Conservation (phyloP, 1,139 yeast species). For the Kodamaea ohmeri region DNA sequence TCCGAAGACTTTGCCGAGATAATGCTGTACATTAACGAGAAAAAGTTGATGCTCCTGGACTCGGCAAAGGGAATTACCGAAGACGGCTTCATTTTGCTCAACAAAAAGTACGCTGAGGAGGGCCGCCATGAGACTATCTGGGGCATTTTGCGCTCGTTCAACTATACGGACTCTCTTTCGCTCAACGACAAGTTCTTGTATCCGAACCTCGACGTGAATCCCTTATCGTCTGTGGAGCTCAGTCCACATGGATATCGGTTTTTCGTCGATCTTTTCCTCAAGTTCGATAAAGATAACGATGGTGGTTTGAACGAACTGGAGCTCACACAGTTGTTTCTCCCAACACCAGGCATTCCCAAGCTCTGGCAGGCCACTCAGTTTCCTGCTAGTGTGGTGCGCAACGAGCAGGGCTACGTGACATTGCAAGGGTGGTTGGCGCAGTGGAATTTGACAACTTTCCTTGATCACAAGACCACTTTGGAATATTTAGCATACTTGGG, state of each 20-base stretch:
- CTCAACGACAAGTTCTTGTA: conserved; percentile 71
- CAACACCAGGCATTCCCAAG: conserved; percentile 90
- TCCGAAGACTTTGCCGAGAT: conserved; percentile 32
- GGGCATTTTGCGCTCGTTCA: conserved; percentile 86
- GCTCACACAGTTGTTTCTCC: conserved; percentile 63
- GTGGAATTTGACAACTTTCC: conserved; percentile 93
- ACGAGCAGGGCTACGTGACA: conserved; percentile 85
- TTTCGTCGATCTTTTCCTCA: conserved; percentile 80
- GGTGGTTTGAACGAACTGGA: conserved; percentile 86
- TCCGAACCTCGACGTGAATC: conserved; percentile 78
- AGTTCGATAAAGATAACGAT: conserved; percentile 91
- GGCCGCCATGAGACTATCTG: conserved; percentile 96
- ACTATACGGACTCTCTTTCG: conserved; percentile 88
- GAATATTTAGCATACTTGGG: conserved; percentile 90
- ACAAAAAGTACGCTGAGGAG: conserved; percentile 78
- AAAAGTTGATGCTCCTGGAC: conserved; percentile 16
- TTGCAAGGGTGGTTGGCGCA: conserved; percentile 98
- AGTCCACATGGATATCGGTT: conserved; percentile 94
- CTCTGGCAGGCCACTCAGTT: conserved; percentile 84
- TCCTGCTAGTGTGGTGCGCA: conserved; percentile 83
- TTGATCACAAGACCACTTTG: conserved; percentile 78
- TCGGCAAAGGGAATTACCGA: conserved; percentile 55
- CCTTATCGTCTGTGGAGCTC: conserved; percentile 78
- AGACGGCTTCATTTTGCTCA: conserved; percentile 72
- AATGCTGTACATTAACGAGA: conserved; percentile 23